These are phyloP conservation scores for Ogataea glucozyma DNA, from an alignment of 805 yeast genomes.

Conservation along the genomic window DNA sequence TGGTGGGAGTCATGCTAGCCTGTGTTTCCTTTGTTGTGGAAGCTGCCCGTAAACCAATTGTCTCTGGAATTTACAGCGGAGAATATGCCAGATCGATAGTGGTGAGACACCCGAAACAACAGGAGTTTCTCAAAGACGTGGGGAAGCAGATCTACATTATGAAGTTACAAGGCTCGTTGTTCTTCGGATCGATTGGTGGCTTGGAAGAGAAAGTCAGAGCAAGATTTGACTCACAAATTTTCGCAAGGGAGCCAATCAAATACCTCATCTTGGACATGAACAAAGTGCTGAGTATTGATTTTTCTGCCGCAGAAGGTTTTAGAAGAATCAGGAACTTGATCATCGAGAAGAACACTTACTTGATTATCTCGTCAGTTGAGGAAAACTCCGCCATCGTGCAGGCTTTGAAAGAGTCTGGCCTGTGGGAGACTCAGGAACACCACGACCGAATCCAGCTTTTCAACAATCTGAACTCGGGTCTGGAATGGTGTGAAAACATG, in stretches of 20 bases:
- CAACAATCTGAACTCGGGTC: slow-evolving; percentile 76
- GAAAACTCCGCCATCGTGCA: slow-evolving; percentile 65
- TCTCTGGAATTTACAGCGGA: slow-evolving; percentile 82
- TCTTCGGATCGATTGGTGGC: slow-evolving; percentile 94
- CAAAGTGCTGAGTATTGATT: slow-evolving; percentile 79
- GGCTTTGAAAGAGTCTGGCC: slow-evolving; percentile 80
- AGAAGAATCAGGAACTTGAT: slow-evolving; percentile 80
- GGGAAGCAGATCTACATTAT: slow-evolving; percentile 89
- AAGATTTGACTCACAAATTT: slow-evolving; percentile 57
- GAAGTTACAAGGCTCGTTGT: slow-evolving; percentile 83
- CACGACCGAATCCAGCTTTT: slow-evolving; percentile 60
- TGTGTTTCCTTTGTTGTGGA: slow-evolving; percentile 94
- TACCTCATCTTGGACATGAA: slow-evolving; percentile 84
- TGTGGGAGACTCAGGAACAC: slow-evolving; percentile 57
- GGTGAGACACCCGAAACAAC: slow-evolving; percentile 85
- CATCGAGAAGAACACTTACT: slow-evolving; percentile 63
- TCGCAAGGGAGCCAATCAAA: slow-evolving; percentile 61
- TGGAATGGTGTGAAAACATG: slow-evolving; percentile 96
- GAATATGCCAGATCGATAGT: slow-evolving; percentile 90
- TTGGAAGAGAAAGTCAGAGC: slow-evolving; percentile 75
- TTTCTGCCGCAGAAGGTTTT: slow-evolving; percentile 95
- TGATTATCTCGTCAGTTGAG: slow-evolving; percentile 76
- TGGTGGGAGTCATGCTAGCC: slow-evolving; percentile 88
- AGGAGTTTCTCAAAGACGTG: slow-evolving; percentile 77
- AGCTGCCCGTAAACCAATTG: slow-evolving; percentile 81